phyloP scores from a whole-genome alignment of 2,329 filamentous ascomycete genomes.

The Drechslera avenae region DNA sequence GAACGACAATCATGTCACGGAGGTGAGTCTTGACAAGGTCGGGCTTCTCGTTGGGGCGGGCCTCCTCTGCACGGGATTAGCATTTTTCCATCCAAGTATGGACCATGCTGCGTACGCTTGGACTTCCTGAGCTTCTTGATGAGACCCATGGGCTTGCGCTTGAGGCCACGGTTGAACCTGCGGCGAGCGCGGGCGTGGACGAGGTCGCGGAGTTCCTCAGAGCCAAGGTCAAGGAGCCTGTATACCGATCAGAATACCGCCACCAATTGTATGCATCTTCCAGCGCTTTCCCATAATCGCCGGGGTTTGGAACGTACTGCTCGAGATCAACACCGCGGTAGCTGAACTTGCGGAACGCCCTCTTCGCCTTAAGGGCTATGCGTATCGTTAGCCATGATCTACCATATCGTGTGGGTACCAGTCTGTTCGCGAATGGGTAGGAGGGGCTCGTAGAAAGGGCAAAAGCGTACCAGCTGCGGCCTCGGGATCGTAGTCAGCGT shows the following conservation, averaged over 20 bases:
- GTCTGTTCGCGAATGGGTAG: slow-evolving; percentile 14
- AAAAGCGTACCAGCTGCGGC: slow-evolving; percentile 71
- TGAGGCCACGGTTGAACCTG: slow-evolving; percentile 99
- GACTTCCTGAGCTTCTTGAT: slow-evolving; percentile 99
- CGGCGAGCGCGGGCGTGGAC: slow-evolving; percentile 98
- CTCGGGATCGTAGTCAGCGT: slow-evolving; percentile 71
- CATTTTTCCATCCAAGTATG: background rate
- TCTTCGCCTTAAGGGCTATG: slow-evolving; percentile 97
- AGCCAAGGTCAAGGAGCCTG: slow-evolving; percentile 97
- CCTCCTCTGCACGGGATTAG: slow-evolving; percentile 31
- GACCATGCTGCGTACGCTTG: slow-evolving; percentile 27
- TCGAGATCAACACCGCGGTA: slow-evolving; percentile 99
- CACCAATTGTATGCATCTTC: background rate
- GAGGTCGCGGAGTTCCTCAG: slow-evolving; percentile 98
- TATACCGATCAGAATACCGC: slow-evolving; percentile 30
- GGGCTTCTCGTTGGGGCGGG: slow-evolving; percentile 94
- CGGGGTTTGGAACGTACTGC: slow-evolving; percentile 70
- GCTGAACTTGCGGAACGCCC: slow-evolving; percentile 99
- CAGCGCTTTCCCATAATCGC: slow-evolving; percentile 2
- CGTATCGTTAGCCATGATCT: slow-evolving; percentile 34
- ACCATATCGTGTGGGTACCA: slow-evolving; percentile 11
- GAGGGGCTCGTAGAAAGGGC: slow-evolving; percentile 15
- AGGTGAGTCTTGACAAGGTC: slow-evolving; percentile 99
- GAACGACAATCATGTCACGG: slow-evolving; percentile 99
- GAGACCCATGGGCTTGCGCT: slow-evolving; percentile 99